These are phyloP conservation scores for Leptographium wingfieldii DNA, from an alignment of 2,329 filamentous ascomycete species.

Conservation along the genomic window DNA sequence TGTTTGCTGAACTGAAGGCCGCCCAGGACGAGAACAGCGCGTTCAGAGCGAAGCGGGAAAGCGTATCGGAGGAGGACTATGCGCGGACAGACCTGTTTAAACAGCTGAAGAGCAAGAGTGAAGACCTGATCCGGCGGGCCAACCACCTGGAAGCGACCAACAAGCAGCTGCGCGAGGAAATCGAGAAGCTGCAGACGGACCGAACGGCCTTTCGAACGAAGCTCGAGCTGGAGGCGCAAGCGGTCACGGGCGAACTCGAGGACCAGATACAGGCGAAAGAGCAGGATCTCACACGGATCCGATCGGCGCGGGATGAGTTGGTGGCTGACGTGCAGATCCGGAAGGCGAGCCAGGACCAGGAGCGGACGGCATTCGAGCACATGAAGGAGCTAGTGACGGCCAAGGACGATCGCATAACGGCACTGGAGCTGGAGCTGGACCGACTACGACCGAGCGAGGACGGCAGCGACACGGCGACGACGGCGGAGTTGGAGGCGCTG, in stretches of 20 bases:
- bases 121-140: conserved; percentile 82
- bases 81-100: conserved; percentile 90
- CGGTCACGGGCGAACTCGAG: conserved; percentile 63
- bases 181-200: conserved; percentile 74
- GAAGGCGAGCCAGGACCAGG: conserved; percentile 68
- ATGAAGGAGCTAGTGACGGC: conserved; percentile 69
- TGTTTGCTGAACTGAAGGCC: conserved; percentile 63
- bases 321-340: conserved; percentile 68
- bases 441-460: conserved; percentile 46
- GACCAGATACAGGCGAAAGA: conserved; percentile 70
- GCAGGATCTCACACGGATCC: conserved; percentile 72
- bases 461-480: conserved; percentile 29
- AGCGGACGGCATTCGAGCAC: conserved; percentile 55
- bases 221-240: conserved; percentile 68
- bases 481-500: conserved; percentile 43
- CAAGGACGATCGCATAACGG: conserved; percentile 66
- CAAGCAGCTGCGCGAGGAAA: conserved; percentile 70
- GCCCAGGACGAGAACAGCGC: conserved; percentile 69
- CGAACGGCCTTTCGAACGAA: conserved; percentile 69
- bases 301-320: conserved; percentile 74
- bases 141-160: conserved; percentile 88
- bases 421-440: conserved; percentile 72
- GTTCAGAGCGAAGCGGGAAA: conserved; percentile 54
- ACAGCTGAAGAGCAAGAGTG: conserved; percentile 75
- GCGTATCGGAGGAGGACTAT: conserved; percentile 83